Evolutionary conservation across 139 green algal species (phyloP).

Genomic region (Chlorella sp.): DNA sequence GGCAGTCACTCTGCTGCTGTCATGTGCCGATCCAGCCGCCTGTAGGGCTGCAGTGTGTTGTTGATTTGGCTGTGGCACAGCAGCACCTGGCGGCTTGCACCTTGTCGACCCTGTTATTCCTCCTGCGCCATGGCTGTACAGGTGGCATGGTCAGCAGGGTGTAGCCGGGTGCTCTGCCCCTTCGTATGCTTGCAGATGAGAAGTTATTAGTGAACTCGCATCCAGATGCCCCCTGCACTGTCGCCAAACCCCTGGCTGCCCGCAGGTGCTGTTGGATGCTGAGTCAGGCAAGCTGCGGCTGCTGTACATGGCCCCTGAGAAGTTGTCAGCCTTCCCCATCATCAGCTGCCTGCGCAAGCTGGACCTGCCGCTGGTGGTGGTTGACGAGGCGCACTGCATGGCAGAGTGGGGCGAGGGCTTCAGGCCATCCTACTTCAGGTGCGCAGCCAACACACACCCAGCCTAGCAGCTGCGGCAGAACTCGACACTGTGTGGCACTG

Average conservation of each 20-base stretch:
- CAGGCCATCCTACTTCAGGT: slow-evolving; percentile 78
- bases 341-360: slow-evolving; percentile 45
- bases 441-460: too few species aligned
- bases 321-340: slow-evolving; percentile 63
- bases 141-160: not conserved
- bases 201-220: not conserved
- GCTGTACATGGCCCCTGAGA: slow-evolving; percentile 87
- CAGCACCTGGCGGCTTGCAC: not conserved
- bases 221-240: not conserved
- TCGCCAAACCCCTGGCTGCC: not conserved
- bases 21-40: not conserved
- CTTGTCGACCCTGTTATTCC: not conserved
- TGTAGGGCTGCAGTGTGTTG: not conserved
- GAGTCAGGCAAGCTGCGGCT: too few species aligned
- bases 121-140: not conserved
- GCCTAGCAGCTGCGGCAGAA: too few species aligned
- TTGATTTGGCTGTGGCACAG: not conserved
- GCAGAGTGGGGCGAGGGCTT: slow-evolving; percentile 94
- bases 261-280: too few species aligned
- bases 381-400: slow-evolving; percentile 90
- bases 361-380: slow-evolving; percentile 32
- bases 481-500: too few species aligned
- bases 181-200: not conserved
- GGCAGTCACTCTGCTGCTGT: not conserved
- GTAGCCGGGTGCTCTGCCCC: not conserved